These are phyloP conservation scores for Pelomyxa schiedti DNA, from an alignment of 78 protist genomes.

Conservation along the genomic window DNA sequence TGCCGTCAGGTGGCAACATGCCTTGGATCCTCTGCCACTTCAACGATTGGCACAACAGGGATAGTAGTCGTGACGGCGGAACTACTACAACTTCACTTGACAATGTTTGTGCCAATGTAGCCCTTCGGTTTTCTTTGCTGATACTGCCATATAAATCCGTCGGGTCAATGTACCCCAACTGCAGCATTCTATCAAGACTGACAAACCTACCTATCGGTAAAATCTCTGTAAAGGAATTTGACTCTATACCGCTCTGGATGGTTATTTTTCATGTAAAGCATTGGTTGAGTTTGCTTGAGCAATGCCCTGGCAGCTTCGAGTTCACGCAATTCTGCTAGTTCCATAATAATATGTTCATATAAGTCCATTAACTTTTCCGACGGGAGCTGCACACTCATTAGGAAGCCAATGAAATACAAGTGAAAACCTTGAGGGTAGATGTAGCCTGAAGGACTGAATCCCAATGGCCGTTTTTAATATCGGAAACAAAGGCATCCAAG, in stretches of 20 bases:
- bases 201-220: too few relatives aligned
- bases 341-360: constrained; percentile 46
- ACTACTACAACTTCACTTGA: constrained; percentile 4
- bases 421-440: constrained; percentile 8
- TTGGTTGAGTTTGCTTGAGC: constrained; percentile 18
- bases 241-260: constrained; percentile 16
- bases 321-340: constrained; percentile 35
- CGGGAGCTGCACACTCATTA: background rate
- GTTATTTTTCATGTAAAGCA: constrained; percentile 1
- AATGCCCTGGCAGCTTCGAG: constrained; percentile 22
- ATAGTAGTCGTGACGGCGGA: constrained; percentile 40
- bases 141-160: background rate
- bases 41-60: constrained; percentile 37
- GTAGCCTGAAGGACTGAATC: constrained; percentile 28
- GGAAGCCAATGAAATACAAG: background rate
- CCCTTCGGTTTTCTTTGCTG: background rate
- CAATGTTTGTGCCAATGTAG: background rate
- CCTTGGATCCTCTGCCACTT: constrained; percentile 47
- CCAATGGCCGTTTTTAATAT: constrained; percentile 39
- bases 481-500: constrained; percentile 19
- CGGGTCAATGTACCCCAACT: constrained; percentile 1
- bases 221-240: background rate
- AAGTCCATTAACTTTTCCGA: background rate
- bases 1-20: constrained; percentile 6
- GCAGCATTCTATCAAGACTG: constrained; percentile 8